A percentile compares a stretch with the other conserved stretches of the same genome.
These are phyloP conservation scores for Ploettnerulaceae sp. DNA, from an alignment of 2,329 filamentous ascomycete genomes.

Conservation along the genomic window DNA sequence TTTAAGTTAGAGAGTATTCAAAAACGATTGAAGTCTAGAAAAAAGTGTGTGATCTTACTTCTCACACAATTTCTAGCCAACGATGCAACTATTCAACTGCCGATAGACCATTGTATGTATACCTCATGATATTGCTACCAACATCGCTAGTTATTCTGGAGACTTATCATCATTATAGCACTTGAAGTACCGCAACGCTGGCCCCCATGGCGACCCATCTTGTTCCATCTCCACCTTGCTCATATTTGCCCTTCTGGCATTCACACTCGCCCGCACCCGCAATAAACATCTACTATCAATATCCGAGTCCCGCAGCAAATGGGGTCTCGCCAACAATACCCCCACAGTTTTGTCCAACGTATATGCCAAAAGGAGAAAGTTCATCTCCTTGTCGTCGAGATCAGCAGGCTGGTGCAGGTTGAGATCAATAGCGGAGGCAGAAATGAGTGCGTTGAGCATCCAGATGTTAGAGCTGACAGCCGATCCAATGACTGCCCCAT, in stretches of 20 bases:
- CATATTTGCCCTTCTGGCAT: neutral
- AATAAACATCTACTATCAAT: neutral
- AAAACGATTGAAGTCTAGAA: too few species aligned
- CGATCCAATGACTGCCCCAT: neutral
- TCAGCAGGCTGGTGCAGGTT: neutral
- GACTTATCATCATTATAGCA: too few species aligned
- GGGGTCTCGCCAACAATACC: neutral
- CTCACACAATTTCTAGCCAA: too few species aligned
- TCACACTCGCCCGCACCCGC: neutral
- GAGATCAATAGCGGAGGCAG: slow-evolving; percentile 1
- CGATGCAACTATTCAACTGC: too few species aligned
- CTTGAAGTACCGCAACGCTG: too few species aligned
- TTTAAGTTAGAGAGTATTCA: too few species aligned
- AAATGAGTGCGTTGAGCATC: slow-evolving; percentile 6
- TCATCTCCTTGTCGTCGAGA: neutral
- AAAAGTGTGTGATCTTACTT: too few species aligned
- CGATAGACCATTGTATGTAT: too few species aligned
- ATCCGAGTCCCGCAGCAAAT: neutral
- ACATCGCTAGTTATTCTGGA: too few species aligned
- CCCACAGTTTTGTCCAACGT: neutral
- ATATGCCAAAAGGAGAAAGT: neutral
- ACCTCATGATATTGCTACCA: too few species aligned
- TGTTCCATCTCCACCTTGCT: slow-evolving; percentile 2
- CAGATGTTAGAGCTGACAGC: neutral
- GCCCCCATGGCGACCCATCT: too few species aligned